Evolutionary conservation across 2,329 filamentous ascomycete species (phyloP).

Genomic region (Claviceps digitariae): DNA sequence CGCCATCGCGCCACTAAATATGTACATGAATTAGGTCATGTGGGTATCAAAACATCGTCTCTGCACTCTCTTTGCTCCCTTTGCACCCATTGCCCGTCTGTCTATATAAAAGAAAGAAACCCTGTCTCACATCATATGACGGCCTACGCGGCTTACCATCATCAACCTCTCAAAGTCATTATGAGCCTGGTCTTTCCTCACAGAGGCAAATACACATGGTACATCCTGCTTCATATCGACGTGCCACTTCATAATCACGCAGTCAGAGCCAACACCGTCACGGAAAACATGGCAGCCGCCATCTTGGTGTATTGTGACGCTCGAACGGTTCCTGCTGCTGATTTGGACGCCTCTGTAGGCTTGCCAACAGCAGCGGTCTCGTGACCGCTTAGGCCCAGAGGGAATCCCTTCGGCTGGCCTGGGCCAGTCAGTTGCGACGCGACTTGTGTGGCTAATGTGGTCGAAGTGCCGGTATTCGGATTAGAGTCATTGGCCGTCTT

Average conservation of each 20-base stretch:
- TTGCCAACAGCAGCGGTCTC: conserved; percentile 6
- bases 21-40: neutral
- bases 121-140: neutral
- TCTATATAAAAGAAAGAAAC: neutral
- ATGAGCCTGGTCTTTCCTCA: neutral
- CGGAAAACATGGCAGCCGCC: neutral
- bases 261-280: neutral
- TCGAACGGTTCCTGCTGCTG: conserved; percentile 3
- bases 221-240: neutral
- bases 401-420: neutral
- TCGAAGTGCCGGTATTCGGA: conserved; percentile 1
- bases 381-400: conserved; percentile 11
- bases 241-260: neutral
- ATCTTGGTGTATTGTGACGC: neutral
- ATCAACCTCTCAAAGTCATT: neutral
- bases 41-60: conserved; percentile 4
- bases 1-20: neutral
- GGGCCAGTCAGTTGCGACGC: neutral
- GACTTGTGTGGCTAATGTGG: neutral
- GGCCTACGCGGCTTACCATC: neutral
- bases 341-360: conserved; percentile 5
- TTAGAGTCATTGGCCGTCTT: neutral
- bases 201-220: neutral
- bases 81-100: neutral
- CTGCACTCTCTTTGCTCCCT: too few relatives aligned